phyloP scores from a whole-genome alignment of 768 basidiomycete species.

The Lactarius trivialis region DNA sequence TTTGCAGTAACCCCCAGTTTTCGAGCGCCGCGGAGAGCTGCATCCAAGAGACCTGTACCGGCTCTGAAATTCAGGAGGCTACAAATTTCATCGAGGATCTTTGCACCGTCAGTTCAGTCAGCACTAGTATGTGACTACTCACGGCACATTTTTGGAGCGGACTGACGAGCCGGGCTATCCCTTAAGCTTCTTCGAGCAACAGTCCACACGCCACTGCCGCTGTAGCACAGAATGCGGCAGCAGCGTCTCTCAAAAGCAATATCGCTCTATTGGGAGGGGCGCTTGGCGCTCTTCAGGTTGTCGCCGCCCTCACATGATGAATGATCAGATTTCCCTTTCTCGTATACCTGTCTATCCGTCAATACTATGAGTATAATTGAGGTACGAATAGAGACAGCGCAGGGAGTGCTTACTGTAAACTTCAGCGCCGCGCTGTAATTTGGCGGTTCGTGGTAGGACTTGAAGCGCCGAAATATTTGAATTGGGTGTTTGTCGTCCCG shows the following conservation, averaged over 20 bases:
- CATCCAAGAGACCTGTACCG: not conserved
- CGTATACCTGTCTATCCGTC: not conserved
- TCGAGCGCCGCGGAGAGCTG: not conserved
- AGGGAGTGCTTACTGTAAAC: not conserved
- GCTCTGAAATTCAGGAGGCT: not conserved
- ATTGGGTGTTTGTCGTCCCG: too few species aligned
- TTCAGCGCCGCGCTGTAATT: not conserved
- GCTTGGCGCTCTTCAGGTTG: not conserved
- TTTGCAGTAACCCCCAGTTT: not conserved
- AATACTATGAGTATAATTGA: not conserved
- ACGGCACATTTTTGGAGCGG: not conserved
- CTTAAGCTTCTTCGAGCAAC: not conserved
- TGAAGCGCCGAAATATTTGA: too few species aligned
- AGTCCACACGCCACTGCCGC: not conserved
- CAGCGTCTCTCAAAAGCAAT: not conserved
- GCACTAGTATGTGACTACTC: not conserved
- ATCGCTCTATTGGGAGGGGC: not conserved
- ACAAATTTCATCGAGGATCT: not conserved
- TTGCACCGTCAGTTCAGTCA: not conserved
- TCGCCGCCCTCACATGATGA: not conserved
- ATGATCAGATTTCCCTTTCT: not conserved
- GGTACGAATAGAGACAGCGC: not conserved
- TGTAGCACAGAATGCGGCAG: not conserved
- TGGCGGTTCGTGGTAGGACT: too few species aligned
- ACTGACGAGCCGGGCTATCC: not conserved